Conservation (phyloP, 179 eudicot species). For the Silene noctiflora region DNA sequence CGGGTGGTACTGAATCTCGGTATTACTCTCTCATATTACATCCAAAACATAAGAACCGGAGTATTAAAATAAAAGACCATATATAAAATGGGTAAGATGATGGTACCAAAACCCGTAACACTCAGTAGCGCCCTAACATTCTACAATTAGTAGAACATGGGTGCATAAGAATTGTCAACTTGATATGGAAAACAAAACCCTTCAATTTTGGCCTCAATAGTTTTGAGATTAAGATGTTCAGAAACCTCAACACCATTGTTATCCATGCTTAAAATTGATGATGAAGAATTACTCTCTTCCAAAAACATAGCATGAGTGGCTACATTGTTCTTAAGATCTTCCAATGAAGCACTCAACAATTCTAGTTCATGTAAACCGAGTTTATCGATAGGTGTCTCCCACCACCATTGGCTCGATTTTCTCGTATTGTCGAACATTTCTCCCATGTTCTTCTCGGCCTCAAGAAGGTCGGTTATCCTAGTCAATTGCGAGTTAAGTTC, state of each 20-base stretch:
- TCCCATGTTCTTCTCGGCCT: slow-evolving; percentile 39
- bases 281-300: slow-evolving; percentile 18
- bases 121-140: too few relatives aligned
- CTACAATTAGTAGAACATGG: slow-evolving; percentile 16
- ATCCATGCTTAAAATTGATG: slow-evolving; percentile 20
- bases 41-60: too few relatives aligned
- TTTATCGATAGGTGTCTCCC: slow-evolving; percentile 48
- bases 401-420: slow-evolving; percentile 41
- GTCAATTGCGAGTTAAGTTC: slow-evolving; percentile 43
- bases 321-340: slow-evolving; percentile 49
- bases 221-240: slow-evolving; percentile 29
- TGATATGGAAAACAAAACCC: slow-evolving; percentile 26
- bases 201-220: slow-evolving; percentile 30
- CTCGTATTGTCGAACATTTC: slow-evolving; percentile 34
- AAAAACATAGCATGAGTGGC: slow-evolving; percentile 29
- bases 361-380: slow-evolving; percentile 40
- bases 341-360: slow-evolving; percentile 42
- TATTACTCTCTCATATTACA: too few relatives aligned
- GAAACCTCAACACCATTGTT: slow-evolving; percentile 10
- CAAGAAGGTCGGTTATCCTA: slow-evolving; percentile 34
- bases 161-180: slow-evolving; percentile 18
- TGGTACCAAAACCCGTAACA: too few relatives aligned
- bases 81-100: too few relatives aligned
- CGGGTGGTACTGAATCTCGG: too few relatives aligned
- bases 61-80: too few relatives aligned